phyloP scores from a whole-genome alignment of 2,329 filamentous ascomycete species.

The Clonostachys solani region DNA sequence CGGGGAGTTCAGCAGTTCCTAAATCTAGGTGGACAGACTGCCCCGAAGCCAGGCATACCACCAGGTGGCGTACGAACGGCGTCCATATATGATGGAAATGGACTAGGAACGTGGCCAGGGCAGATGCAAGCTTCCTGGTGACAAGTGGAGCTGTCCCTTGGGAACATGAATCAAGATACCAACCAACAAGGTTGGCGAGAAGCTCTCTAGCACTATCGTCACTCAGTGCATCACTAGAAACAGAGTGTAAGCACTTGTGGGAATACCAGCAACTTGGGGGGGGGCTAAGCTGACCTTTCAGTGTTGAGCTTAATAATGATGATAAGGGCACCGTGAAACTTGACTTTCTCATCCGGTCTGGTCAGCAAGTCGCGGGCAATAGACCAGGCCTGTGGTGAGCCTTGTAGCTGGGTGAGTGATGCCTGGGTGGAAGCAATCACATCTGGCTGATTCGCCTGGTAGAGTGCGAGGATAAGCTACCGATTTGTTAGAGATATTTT shows the following conservation, averaged over 20 bases:
- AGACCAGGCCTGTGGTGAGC: conserved; percentile 78
- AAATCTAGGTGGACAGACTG: conserved; percentile 16
- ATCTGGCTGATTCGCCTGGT: conserved; percentile 44
- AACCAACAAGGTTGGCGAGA: conserved; percentile 55
- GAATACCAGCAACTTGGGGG: conserved; percentile 13
- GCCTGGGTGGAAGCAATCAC: conserved; percentile 57
- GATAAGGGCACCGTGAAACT: conserved; percentile 90
- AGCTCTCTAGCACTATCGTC: conserved; percentile 55
- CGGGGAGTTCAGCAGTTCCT: conserved; percentile 25
- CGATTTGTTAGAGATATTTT: not conserved
- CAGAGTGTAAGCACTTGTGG: not conserved
- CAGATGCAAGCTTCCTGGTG: conserved; percentile 71
- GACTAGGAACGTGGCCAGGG: conserved; percentile 70
- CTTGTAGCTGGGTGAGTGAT: conserved; percentile 73
- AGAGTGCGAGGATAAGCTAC: conserved; percentile 47
- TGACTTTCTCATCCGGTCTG: conserved; percentile 67
- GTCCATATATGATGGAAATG: conserved; percentile 66
- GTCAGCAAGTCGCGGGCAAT: conserved; percentile 73
- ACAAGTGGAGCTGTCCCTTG: conserved; percentile 56
- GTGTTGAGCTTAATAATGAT: conserved; percentile 92
- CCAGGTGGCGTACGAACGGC: conserved; percentile 58
- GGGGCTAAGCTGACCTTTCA: conserved; percentile 56
- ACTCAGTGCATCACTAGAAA: conserved; percentile 40
- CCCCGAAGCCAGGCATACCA: conserved; percentile 42
- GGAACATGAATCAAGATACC: conserved; percentile 53